Conservation (phyloP, 2,329 filamentous ascomycete genomes). For the Diaporthe australafricana region DNA sequence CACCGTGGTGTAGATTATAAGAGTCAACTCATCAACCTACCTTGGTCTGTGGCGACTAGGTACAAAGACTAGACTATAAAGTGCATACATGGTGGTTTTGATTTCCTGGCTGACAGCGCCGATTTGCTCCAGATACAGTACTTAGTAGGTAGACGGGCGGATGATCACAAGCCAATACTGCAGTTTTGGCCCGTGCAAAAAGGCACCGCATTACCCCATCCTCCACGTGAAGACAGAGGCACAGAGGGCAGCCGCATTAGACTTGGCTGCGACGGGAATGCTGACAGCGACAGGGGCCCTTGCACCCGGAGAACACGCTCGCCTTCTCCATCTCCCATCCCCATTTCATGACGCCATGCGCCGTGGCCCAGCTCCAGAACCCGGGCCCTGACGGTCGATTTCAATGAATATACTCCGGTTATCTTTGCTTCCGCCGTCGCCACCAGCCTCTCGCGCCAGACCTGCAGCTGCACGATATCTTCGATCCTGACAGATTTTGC, state of each 20-base stretch:
- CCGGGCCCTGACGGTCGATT: neutral
- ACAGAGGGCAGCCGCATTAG: neutral
- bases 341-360: constrained; percentile 33
- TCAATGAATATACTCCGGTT: neutral
- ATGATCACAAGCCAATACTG: neutral
- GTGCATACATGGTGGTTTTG: neutral
- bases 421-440: neutral
- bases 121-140: neutral
- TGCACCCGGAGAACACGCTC: neutral
- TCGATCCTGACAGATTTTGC: constrained; percentile 7
- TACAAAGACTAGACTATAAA: too few relatives aligned
- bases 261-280: neutral
- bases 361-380: constrained; percentile 22
- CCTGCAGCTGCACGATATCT: neutral
- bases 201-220: neutral
- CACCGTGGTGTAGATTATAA: too few relatives aligned
- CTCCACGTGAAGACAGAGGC: neutral
- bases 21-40: too few relatives aligned
- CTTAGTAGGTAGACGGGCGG: neutral
- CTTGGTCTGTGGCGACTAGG: too few relatives aligned
- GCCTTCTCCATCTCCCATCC: constrained; percentile 5
- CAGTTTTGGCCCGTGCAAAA: neutral
- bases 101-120: neutral
- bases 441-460: neutral
- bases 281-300: constrained; percentile 15